Base-by-base conservation (phyloP, 1,284 basidiomycete genomes). In the Cutaneotrichosporon dermatis region DNA sequence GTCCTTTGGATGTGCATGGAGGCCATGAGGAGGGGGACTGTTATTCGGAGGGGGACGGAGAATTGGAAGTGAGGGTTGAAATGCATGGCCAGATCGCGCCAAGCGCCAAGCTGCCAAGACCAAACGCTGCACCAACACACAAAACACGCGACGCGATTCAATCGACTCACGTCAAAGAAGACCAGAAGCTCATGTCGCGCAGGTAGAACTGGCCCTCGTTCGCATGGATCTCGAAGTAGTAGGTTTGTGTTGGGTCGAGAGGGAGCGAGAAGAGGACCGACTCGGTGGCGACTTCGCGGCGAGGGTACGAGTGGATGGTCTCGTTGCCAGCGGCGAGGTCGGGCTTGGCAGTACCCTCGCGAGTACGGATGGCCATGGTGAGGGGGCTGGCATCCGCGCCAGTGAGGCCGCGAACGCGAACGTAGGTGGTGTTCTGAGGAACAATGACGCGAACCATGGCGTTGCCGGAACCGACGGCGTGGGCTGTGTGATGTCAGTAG, bases 191-290 rank as follows among this genome's bases (percentile, higher is more conserved):
- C 46, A 49, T 49, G 5, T 36, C 46, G 11, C 33, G 34, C 46
- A 49, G 46, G 46, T 49, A 49, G 34, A 49, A 49, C 33, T 36
- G 34, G 33, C 46, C 46, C 12, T 25, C 4, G 46, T 49, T 33
- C 6, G 46, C 33, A 11, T 49, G 34, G 13, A 49, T 34, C 34
- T 49, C 46, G 13, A 49, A 49, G 34, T 49, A 49, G 33, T 49
- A 49, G 11, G 46, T 49, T 33, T 49, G 33, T 49, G 46, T 49
- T 49, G 46, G 46, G 34, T 49, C 46, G 46, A 49, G 46, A 6
- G 46, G 46, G 34, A 49, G 33, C 0, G 46, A 33, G 33, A 49
- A 49, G 46, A 49, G 46, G 10, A 33, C 35, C 46, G 46, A 49
- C 25, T 33, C 46, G 11, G 46, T 49, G 12, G 46, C n/a, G 10